A percentile compares a stretch with the other conserved stretches of the same genome.
phyloP scores from a whole-genome alignment of 1,284 basidiomycete genomes.

The Bjerkandera adusta region DNA sequence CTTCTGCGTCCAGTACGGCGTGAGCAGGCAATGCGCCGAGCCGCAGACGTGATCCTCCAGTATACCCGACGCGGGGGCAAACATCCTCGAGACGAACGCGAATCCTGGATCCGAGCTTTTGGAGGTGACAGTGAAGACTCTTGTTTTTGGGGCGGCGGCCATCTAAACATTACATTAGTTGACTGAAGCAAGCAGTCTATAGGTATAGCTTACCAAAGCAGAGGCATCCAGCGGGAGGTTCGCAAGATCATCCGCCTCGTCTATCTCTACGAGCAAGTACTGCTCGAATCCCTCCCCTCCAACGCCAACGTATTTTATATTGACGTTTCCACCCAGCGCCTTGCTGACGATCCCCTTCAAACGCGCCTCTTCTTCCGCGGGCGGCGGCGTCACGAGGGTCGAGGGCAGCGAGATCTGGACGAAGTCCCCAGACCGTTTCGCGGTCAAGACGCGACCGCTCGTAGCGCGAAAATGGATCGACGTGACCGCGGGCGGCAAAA shows the following conservation, averaged over 20 bases:
- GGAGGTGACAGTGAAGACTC: constrained; percentile 40
- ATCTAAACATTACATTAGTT: not conserved
- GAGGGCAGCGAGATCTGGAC: constrained; percentile 39
- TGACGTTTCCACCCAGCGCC: constrained; percentile 38
- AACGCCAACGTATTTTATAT: constrained; percentile 34
- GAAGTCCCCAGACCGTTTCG: constrained; percentile 28
- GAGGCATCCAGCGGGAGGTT: constrained; percentile 32
- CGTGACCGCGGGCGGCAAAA: constrained; percentile 26
- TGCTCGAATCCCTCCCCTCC: constrained; percentile 33
- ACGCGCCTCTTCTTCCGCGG: constrained; percentile 20
- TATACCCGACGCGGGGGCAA: constrained; percentile 39
- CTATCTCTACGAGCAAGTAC: constrained; percentile 45
- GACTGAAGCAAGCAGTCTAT: constrained; percentile 18
- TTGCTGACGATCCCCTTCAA: constrained; percentile 30
- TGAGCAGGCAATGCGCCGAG: constrained; percentile 50
- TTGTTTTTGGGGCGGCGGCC: not conserved
- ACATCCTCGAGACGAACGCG: constrained; percentile 52
- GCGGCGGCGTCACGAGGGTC: constrained; percentile 6
- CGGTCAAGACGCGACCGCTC: constrained; percentile 19
- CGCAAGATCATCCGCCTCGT: constrained; percentile 39
- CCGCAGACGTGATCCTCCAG: constrained; percentile 60
- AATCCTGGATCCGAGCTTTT: constrained; percentile 31
- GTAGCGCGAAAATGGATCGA: constrained; percentile 36
- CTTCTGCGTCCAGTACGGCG: constrained; percentile 49
- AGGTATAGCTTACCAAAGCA: constrained; percentile 37